phyloP scores from a whole-genome alignment of 1,284 basidiomycete genomes.

The Puccinia hordei region DNA sequence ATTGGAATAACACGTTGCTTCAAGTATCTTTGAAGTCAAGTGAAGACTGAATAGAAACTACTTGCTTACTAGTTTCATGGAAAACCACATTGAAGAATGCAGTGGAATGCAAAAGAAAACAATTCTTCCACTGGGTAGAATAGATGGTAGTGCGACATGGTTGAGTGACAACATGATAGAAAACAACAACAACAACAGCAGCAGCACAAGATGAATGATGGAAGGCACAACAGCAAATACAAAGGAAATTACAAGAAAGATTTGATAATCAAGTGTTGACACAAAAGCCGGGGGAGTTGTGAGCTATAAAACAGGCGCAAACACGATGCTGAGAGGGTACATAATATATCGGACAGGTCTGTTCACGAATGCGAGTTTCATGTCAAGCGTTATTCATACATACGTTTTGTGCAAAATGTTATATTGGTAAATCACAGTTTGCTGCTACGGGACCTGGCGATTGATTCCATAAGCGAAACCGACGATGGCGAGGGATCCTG shows the following conservation, averaged over 20 bases:
- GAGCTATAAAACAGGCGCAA: not conserved
- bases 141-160: too few relatives aligned
- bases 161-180: too few relatives aligned
- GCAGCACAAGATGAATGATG: not conserved
- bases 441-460: not conserved
- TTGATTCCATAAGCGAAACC: constrained; percentile 11
- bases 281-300: not conserved
- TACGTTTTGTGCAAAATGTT: too few relatives aligned
- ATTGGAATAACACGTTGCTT: too few relatives aligned
- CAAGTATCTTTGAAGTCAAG: not conserved
- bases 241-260: not conserved
- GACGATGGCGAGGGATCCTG: constrained; percentile 30
- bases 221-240: not conserved
- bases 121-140: too few relatives aligned
- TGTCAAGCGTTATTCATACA: not conserved
- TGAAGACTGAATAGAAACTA: not conserved
- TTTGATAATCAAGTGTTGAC: not conserved
- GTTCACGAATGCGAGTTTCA: not conserved
- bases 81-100: too few relatives aligned
- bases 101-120: too few relatives aligned
- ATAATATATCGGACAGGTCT: not conserved
- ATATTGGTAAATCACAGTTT: constrained; percentile 2
- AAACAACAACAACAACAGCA: too few relatives aligned
- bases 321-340: not conserved
- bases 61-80: too few relatives aligned